phyloP scores from a whole-genome alignment of 169 alveolate species.

The Perkinsus olseni region DNA sequence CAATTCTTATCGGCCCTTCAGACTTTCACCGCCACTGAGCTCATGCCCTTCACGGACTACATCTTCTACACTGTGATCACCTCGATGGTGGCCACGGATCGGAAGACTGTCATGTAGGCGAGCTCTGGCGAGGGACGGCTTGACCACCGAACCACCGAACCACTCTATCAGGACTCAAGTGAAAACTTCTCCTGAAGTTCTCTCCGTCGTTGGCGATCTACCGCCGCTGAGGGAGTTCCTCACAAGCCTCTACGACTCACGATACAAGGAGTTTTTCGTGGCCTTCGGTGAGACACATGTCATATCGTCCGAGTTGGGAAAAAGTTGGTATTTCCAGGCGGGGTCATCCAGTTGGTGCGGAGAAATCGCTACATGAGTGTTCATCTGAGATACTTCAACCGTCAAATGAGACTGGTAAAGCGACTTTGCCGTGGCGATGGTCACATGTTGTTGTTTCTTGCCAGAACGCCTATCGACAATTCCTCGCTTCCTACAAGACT shows the following conservation, averaged over 20 bases:
- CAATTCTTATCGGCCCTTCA: constrained; percentile 71
- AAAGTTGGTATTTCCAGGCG: constrained; percentile 19
- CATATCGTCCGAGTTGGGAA: background rate
- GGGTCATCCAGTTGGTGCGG: constrained; percentile 51
- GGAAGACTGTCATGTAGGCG: background rate
- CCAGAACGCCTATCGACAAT: constrained; percentile 76
- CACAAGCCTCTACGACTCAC: constrained; percentile 72
- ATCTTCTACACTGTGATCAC: constrained; percentile 81
- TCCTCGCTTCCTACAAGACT: constrained; percentile 82
- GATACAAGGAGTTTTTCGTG: constrained; percentile 72
- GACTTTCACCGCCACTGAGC: constrained; percentile 88
- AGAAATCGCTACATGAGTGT: constrained; percentile 70
- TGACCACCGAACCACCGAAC: no score
- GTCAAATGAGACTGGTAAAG: constrained; percentile 79
- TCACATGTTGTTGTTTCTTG: background rate
- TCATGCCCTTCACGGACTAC: constrained; percentile 76
- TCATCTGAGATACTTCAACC: constrained; percentile 68
- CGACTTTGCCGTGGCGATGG: background rate
- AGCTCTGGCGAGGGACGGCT: background rate
- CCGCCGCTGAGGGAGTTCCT: constrained; percentile 65
- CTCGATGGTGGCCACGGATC: constrained; percentile 46
- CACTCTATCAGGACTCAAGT: constrained; percentile 68
- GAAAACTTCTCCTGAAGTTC: constrained; percentile 74
- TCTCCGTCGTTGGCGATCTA: constrained; percentile 78
- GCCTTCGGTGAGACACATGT: constrained; percentile 41